Base-by-base conservation (phyloP, 139 green algal species). In the Chlorella sp. region DNA sequence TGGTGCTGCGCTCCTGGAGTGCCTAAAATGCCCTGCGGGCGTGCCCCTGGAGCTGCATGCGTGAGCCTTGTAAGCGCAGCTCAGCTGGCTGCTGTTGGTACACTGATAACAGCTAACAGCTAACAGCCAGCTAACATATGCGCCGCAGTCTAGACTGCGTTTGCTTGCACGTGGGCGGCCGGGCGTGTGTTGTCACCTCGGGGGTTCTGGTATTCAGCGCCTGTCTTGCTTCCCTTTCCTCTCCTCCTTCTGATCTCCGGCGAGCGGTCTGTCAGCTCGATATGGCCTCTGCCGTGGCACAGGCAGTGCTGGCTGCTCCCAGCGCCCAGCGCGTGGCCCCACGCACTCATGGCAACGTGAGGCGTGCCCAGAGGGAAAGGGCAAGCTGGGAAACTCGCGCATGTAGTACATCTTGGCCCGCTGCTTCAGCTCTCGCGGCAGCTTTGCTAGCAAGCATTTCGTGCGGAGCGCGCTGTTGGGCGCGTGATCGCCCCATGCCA, bases 11-110 rank as follows among this genome's bases (percentile, higher is more conserved):
- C 31, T 27, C 11, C 14, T 58, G 43, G 77, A 40, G 94, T 98
- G 29, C 93, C 97, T 66, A 93, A 98, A 75, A 97, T 98, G 58
- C 91, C 93, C 8, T 83, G 88, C 21, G 92, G 90, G 55, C 8
- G 17, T 31, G 14, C 17, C 23, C 12, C 8, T n/a, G 17, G 12
- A 12, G 14, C 25, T 33, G 55, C 11, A 53, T 53, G 45, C 45
- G 14, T 14, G 45, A 53, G 45, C 11, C 14, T 53, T 23, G 45
- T 53, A 53, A 53, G 14, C 14, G 12, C 14, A 53, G 45, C 45
- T 23, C 11, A 53, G 45, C 45, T 53, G 45, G 45, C 45, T 53
- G 12, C 12, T 14, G 14, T 53, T 23, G 45, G 45, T 14, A 53
- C 11, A 53, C 12, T 53, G 45, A 53, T 11, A 11, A 53, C 12